These are phyloP conservation scores for Pseudevernia furfuracea DNA, from an alignment of 495 filamentous ascomycete genomes.

Conservation along the genomic window DNA sequence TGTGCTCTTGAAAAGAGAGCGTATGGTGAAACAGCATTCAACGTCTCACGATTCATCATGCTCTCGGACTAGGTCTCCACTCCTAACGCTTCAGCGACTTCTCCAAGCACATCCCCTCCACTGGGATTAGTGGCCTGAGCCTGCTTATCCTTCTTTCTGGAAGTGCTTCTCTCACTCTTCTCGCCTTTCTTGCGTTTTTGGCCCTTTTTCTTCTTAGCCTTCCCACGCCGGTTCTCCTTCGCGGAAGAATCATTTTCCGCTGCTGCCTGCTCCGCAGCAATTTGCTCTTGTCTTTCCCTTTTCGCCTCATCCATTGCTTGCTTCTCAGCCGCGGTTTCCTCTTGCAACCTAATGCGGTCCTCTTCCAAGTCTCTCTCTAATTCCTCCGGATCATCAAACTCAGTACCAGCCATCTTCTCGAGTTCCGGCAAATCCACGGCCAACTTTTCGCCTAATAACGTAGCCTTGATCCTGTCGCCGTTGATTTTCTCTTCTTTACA, in stretches of 20 bases:
- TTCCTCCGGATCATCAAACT: constrained; percentile 47
- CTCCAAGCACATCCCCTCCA: constrained; percentile 3
- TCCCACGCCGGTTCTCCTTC: constrained; percentile 32
- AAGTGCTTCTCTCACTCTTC: constrained; percentile 2
- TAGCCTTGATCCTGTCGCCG: constrained; percentile 57
- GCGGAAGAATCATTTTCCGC: constrained; percentile 32
- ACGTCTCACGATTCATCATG: no score
- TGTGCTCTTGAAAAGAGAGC: background rate
- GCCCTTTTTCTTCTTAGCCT: constrained; percentile 23
- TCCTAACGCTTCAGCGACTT: constrained; percentile 11
- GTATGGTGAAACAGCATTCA: background rate
- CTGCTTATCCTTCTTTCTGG: background rate
- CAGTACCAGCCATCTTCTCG: constrained; percentile 51
- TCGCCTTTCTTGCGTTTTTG: constrained; percentile 18
- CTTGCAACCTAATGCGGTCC: constrained; percentile 58
- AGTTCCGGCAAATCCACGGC: constrained; percentile 60
- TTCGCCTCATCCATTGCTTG: constrained; percentile 34
- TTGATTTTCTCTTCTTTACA: constrained; percentile 81
- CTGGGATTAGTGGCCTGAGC: background rate
- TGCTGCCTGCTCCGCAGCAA: constrained; percentile 33
- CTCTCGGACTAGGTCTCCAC: background rate
- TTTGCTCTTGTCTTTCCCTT: constrained; percentile 31
- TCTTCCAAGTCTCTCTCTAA: constrained; percentile 59
- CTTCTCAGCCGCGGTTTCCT: constrained; percentile 55
- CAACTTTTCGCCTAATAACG: constrained; percentile 54